Conservation (phyloP, 208 protist species). For the Leishmania major region DNA sequence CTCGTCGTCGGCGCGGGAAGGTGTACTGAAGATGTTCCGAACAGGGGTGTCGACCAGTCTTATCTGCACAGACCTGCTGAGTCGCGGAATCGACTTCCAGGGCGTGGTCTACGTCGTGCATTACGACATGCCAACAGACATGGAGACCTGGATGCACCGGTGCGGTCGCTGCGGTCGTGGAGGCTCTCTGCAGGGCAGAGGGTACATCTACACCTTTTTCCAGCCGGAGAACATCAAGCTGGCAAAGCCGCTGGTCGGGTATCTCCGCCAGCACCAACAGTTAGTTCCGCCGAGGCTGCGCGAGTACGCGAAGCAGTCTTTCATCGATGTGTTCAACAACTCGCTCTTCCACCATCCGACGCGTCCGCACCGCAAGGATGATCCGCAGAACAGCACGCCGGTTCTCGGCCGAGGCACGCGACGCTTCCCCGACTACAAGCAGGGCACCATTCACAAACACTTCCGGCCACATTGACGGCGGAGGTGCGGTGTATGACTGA, state of each 20-base stretch:
- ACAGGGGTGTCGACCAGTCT: constrained; percentile 93
- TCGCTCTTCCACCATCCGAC: constrained; percentile 82
- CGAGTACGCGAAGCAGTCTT: constrained; percentile 82
- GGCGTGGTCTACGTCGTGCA: constrained; percentile 98
- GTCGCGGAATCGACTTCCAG: constrained; percentile 97
- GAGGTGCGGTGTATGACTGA: background rate
- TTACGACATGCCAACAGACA: constrained; percentile 96
- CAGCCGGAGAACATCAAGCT: constrained; percentile 83
- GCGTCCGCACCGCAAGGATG: constrained; percentile 56
- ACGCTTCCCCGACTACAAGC: constrained; percentile 79
- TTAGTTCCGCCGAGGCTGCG: constrained; percentile 80
- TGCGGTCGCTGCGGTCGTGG: constrained; percentile 95
- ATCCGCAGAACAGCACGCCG: constrained; percentile 67
- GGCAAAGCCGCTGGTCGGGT: constrained; percentile 80
- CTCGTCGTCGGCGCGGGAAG: constrained; percentile 55
- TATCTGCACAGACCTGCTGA: constrained; percentile 98
- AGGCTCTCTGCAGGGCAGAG: constrained; percentile 34
- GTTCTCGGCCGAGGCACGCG: constrained; percentile 59
- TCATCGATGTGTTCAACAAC: constrained; percentile 78
- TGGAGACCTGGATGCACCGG: constrained; percentile 97
- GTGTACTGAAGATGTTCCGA: constrained; percentile 92
- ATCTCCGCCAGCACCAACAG: constrained; percentile 74
- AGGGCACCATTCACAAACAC: constrained; percentile 63
- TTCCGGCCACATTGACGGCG: constrained; percentile 57
- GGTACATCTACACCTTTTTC: constrained; percentile 88